Base-by-base conservation (phyloP, 2,329 filamentous ascomycete species). In the Acrodontium crateriforme region DNA sequence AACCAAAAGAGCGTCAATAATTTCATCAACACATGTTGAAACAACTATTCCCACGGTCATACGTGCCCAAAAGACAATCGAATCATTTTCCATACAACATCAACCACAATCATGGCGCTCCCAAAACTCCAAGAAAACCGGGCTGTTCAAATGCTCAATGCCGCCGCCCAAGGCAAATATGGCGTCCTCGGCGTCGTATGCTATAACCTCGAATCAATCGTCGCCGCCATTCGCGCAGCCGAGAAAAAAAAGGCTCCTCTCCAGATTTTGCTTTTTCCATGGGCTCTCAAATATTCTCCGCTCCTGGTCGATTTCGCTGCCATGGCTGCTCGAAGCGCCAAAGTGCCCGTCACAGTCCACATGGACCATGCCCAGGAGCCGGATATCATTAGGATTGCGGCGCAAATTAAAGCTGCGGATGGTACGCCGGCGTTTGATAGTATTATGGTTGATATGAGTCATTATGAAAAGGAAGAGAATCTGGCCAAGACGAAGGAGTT, bases 401-500 rank as follows among this genome's bases (percentile, higher is more conserved):
- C 36, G 2, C 18, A 39, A 22, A 41, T 45, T 25, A 18, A 29
- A n/a, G 36, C 36, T 3, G 28, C 13, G 13, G 36, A 39, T 16
- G 35, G 35, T 3, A 34, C 33, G 17, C 29, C 66, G 4, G 55
- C 56, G 3, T 80, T 80, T 40, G 76, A 81, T 52, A 70, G 65
- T 37, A 79, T 82, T 47, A 81, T 82, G 76, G 70, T 81, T 0
- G 78, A 82, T 52, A 82, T 82, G 75, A 71, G 64, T 32, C 76
- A 81, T 47, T 71, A 77, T 45, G 74, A 78, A 40, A 73, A 72
- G 41, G 72, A 66, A 29, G 74, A 80, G 54, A 82, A 82, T 45
- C 57, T 83, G 19, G 57, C 62, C 3, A 62, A 69, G 45, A 81
- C 75, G 12, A 59, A 59, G 27, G 70, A 78, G 39, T 54, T 80